Evolutionary conservation across 2,329 filamentous ascomycete genomes (phyloP), one percentile per base, ranked within the genome.

Genomic region (Coniochaeta ligniaria): DNA sequence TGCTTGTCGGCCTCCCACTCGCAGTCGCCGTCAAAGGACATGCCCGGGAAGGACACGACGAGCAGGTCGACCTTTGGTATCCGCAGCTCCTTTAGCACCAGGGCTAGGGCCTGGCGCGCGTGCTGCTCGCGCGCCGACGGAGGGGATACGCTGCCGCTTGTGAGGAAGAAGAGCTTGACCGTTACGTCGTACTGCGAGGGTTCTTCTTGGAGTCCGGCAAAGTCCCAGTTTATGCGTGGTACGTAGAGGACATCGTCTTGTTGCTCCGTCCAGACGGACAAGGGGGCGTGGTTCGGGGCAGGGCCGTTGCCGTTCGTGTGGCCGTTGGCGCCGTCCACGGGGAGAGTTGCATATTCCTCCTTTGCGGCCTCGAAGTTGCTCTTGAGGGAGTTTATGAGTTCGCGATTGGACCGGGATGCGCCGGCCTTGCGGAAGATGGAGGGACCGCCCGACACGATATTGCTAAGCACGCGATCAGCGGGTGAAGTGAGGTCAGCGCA

Each of bases 101-200:
- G 76, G 58, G 85, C 79, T 66, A 99, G 80, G 1, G 95, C 94
- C 70, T 96, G 90, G 60, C 83, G 76, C 9, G 90, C 89, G 71
- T 96, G 88, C 60, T 80, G 78, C 66, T 83, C 84, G 62, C 94
- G 85, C 65, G 86, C 77, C 20, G 81, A 80, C 1, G 84, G 76
- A 17, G n/a, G 31, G 4, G 54, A 38, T 12, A 28, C 17, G 11
- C 87, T 81, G 59, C 91, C 84, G 20, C 83, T 84, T 1, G 92
- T 89, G 31, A 98, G 82, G 74, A 95, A 96, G 79, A 99, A 99
- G 24, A 99, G 77, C 76, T 99, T 99, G 63, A 95, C 88, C 0
- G 94, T 97, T 69, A 97, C 92, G 71, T 97, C 92, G 78, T 99
- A 99, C 66, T 92, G 87, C 62, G 83, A 80, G 28, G 89, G 81